A percentile compares a stretch with the other conserved stretches of the same genome.
Evolutionary conservation across 2,329 filamentous ascomycete species (phyloP).

Genomic region (Didymella arachidicola): DNA sequence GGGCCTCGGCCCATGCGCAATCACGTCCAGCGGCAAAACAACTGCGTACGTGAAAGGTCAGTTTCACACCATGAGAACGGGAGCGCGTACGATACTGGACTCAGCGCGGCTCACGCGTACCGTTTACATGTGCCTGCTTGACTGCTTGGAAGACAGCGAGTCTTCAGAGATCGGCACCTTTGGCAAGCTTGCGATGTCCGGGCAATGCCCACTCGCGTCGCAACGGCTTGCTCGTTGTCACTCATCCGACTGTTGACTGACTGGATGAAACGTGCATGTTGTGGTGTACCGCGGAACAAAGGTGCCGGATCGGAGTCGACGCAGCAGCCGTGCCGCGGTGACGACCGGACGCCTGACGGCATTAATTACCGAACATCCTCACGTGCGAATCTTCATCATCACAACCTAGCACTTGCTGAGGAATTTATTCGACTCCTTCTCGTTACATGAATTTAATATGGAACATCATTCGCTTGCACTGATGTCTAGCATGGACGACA

Average conservation of each 20-base stretch:
- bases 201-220: conserved; percentile 18
- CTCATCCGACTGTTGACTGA: conserved; percentile 31
- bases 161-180: conserved; percentile 45
- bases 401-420: neutral
- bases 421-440: neutral
- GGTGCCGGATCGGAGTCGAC: conserved; percentile 6
- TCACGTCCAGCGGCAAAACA: conserved; percentile 38
- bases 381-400: neutral
- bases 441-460: neutral
- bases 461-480: neutral
- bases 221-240: conserved; percentile 28
- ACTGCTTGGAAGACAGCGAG: conserved; percentile 44
- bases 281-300: conserved; percentile 1
- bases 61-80: neutral
- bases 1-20: conserved; percentile 44
- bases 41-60: conserved; percentile 23
- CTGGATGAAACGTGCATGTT: neutral
- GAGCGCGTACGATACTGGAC: neutral
- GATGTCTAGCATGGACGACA: conserved; percentile 30
- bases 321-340: conserved; percentile 11
- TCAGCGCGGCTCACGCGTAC: conserved; percentile 22
- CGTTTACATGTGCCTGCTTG: conserved; percentile 41
- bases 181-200: conserved; percentile 46
- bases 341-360: neutral
- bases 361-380: neutral